Percentiles rank a stretch among this genome's conserved stretches.
phyloP scores from a whole-genome alignment of 2,329 filamentous ascomycete species.

The Scortechinia acanthostroma region DNA sequence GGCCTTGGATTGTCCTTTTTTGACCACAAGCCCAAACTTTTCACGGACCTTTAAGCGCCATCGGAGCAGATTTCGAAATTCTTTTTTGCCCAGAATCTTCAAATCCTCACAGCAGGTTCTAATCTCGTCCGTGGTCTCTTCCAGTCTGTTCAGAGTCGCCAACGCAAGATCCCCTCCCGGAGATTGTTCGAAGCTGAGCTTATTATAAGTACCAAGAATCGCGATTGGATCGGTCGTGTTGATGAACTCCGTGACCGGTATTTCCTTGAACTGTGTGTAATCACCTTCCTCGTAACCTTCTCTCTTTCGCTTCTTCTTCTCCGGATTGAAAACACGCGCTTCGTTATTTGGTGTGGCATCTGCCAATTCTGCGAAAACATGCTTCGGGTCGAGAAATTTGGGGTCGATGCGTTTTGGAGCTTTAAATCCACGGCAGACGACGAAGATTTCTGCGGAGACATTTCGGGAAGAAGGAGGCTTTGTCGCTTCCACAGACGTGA shows the following conservation, averaged over 20 bases:
- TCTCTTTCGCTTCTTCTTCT: slow-evolving; percentile 93
- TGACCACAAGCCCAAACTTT: slow-evolving; percentile 77
- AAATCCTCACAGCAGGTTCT: slow-evolving; percentile 73
- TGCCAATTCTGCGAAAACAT: slow-evolving; percentile 87
- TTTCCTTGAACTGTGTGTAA: slow-evolving; percentile 84
- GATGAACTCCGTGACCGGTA: slow-evolving; percentile 84
- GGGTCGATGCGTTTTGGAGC: slow-evolving; percentile 90
- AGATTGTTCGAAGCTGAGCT: slow-evolving; percentile 74
- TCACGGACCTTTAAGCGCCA: slow-evolving; percentile 88
- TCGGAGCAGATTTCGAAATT: slow-evolving; percentile 81
- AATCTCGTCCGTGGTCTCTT: slow-evolving; percentile 80
- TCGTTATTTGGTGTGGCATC: slow-evolving; percentile 87
- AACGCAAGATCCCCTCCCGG: slow-evolving; percentile 77
- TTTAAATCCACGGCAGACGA: slow-evolving; percentile 91
- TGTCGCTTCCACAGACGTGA: slow-evolving; percentile 89
- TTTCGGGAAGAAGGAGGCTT: slow-evolving; percentile 94
- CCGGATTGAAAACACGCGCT: slow-evolving; percentile 95
- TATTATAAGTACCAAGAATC: slow-evolving; percentile 80
- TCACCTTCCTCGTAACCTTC: slow-evolving; percentile 97
- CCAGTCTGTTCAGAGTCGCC: slow-evolving; percentile 75
- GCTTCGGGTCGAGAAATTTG: slow-evolving; percentile 79
- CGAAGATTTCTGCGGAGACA: slow-evolving; percentile 96
- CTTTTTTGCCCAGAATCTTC: slow-evolving; percentile 84
- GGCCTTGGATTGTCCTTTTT: slow-evolving; percentile 42
- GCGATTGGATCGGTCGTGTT: slow-evolving; percentile 88